phyloP scores from a whole-genome alignment of 345 rosid species.

The Eucalyptus polyanthemos region DNA sequence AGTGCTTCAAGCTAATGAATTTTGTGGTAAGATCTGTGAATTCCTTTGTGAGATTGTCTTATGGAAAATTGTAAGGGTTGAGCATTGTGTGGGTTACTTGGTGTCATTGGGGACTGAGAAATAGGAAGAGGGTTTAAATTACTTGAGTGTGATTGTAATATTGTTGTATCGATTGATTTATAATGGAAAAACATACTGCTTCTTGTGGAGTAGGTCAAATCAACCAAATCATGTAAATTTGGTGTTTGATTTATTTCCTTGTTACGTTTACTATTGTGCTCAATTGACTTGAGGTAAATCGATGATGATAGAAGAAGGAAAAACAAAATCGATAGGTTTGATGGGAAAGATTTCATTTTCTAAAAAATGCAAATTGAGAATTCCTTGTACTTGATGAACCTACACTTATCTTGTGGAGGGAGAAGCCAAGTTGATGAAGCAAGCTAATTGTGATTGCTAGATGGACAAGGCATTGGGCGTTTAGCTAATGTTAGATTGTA shows the following conservation, averaged over 20 bases:
- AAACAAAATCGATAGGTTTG: not conserved
- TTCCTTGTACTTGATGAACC: rapidly evolving
- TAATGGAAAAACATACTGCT: not conserved
- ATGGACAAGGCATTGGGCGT: not conserved
- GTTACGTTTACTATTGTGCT: not conserved
- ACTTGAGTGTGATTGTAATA: not conserved
- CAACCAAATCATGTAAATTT: not conserved
- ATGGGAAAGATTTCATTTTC: not conserved
- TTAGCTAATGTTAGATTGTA: not conserved
- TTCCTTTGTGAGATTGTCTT: not conserved
- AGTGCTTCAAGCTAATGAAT: not conserved
- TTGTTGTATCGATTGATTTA: not conserved
- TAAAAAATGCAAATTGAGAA: not conserved
- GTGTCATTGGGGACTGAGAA: not conserved
- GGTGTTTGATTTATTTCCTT: not conserved
- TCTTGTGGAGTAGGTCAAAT: not conserved
- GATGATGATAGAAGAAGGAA: not conserved
- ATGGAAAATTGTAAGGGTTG: not conserved
- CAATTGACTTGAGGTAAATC: not conserved
- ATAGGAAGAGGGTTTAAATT: not conserved
- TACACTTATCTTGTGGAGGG: not conserved
- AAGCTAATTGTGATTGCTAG: not conserved
- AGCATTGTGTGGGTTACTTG: not conserved
- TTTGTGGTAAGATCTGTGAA: not conserved
- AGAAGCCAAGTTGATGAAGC: not conserved